These are phyloP conservation scores for Heritiera littoralis DNA, from an alignment of 345 rosid genomes.

Conservation along the genomic window DNA sequence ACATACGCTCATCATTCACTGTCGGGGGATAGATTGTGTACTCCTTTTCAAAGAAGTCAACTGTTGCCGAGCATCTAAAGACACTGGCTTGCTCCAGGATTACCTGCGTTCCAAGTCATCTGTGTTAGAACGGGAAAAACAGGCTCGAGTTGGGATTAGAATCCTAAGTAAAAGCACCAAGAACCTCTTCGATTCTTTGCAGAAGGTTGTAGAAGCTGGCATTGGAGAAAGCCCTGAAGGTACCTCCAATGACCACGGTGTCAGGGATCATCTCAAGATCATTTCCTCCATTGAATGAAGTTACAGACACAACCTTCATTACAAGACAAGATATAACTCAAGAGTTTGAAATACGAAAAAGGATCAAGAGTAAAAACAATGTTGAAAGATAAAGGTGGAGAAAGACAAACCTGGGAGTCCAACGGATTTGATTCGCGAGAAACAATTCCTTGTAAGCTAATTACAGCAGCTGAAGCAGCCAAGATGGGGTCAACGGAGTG, in stretches of 20 bases:
- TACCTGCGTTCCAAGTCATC: conserved; percentile 48
- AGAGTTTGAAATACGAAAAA: neutral
- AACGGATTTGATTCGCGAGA: conserved; percentile 89
- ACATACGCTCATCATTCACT: conserved; percentile 57
- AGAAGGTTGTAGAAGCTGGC: conserved; percentile 65
- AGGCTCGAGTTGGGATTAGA: neutral
- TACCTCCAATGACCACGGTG: conserved; percentile 65
- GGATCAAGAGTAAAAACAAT: neutral
- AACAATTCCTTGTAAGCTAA: conserved; percentile 81
- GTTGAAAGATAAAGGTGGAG: neutral
- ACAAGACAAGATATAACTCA: neutral
- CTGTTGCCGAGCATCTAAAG: conserved; percentile 57
- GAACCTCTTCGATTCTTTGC: conserved; percentile 69
- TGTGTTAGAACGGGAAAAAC: neutral
- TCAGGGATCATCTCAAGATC: conserved; percentile 51
- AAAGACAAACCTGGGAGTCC: conserved; percentile 62
- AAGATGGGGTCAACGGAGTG: conserved; percentile 49
- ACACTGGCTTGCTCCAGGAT: conserved; percentile 69
- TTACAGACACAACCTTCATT: conserved; percentile 77
- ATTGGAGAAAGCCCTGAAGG: conserved; percentile 81
- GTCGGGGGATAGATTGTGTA: conserved; percentile 71
- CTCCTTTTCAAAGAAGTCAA: conserved; percentile 74
- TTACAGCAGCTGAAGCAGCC: conserved; percentile 76
- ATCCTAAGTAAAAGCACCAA: neutral
- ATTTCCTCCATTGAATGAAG: conserved; percentile 65